Conservation (phyloP, 2,329 filamentous ascomycete species). For the Penicillium sclerotigenum region DNA sequence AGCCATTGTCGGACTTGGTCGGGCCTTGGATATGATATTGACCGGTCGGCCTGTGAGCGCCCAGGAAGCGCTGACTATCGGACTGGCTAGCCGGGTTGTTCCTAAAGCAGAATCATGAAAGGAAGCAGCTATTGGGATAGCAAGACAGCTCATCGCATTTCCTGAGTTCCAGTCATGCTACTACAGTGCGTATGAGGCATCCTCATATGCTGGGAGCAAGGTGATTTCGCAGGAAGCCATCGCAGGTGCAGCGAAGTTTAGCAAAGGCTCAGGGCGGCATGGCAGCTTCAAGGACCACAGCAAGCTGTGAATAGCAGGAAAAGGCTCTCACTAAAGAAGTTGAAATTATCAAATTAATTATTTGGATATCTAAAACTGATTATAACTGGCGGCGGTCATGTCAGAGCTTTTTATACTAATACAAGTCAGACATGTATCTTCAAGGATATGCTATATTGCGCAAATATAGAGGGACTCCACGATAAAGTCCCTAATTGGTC, state of each 20-base stretch:
- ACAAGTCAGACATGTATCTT: not conserved
- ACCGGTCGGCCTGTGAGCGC: conserved; percentile 52
- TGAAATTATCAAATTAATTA: conserved; percentile 14
- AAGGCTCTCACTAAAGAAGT: not conserved
- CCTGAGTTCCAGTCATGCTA: conserved; percentile 50
- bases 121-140: conserved; percentile 51
- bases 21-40: conserved; percentile 57
- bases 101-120: conserved; percentile 50
- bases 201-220: conserved; percentile 29
- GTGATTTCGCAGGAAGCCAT: conserved; percentile 19
- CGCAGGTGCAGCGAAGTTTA: conserved; percentile 19
- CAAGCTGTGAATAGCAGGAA: conserved; percentile 14
- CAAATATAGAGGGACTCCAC: not conserved
- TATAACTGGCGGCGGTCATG: not conserved
- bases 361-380: not conserved
- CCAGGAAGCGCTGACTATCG: conserved; percentile 51
- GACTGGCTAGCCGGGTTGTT: conserved; percentile 54
- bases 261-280: conserved; percentile 16
- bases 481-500: conserved; percentile 11
- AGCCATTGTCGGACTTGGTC: conserved; percentile 51
- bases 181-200: conserved; percentile 50
- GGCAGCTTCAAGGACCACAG: conserved; percentile 18
- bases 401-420: not conserved
- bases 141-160: conserved; percentile 48
- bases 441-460: not conserved